Evolutionary conservation across 2,329 filamentous ascomycete species (phyloP).

Genomic region (Pseudocercospora fuligena): DNA sequence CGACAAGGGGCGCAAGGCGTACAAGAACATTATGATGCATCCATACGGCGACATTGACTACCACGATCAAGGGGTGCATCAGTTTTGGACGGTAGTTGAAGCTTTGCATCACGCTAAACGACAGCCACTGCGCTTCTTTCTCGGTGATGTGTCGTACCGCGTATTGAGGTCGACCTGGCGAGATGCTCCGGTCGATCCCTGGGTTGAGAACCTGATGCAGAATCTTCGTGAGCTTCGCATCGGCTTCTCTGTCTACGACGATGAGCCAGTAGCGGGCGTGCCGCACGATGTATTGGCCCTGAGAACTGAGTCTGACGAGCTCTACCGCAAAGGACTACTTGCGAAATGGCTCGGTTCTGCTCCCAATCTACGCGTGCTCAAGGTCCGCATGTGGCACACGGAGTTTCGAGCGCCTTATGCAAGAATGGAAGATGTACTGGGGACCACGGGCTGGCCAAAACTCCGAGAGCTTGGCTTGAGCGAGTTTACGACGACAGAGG

Average conservation of each 20-base stretch:
- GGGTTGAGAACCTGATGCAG: slow-evolving; percentile 5
- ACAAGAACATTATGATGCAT: background rate
- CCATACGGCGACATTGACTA: slow-evolving; percentile 5
- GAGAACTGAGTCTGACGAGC: background rate
- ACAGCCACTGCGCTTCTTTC: background rate
- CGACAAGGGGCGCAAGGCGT: background rate
- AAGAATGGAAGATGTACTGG: background rate
- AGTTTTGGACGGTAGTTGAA: slow-evolving; percentile 10
- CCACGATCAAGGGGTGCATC: slow-evolving; percentile 13
- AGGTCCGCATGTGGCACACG: background rate
- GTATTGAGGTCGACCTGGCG: background rate
- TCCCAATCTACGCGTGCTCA: slow-evolving; percentile 9
- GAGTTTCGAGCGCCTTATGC: background rate
- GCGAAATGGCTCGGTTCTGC: slow-evolving; percentile 5
- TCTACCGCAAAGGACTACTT: background rate
- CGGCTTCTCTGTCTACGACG: background rate
- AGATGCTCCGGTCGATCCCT: background rate
- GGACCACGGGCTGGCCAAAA: slow-evolving; percentile 9
- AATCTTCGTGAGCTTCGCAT: slow-evolving; percentile 1
- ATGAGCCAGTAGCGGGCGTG: background rate
- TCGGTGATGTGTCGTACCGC: background rate
- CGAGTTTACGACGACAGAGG: slow-evolving; percentile 3
- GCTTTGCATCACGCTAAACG: slow-evolving; percentile 3
- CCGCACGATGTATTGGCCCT: background rate
- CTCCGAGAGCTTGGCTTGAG: slow-evolving; percentile 13